A percentile compares a stretch with the other conserved stretches of the same genome.
Conservation (phyloP, 202 grass and related monocot species). For the Hordeum pubiflorum region DNA sequence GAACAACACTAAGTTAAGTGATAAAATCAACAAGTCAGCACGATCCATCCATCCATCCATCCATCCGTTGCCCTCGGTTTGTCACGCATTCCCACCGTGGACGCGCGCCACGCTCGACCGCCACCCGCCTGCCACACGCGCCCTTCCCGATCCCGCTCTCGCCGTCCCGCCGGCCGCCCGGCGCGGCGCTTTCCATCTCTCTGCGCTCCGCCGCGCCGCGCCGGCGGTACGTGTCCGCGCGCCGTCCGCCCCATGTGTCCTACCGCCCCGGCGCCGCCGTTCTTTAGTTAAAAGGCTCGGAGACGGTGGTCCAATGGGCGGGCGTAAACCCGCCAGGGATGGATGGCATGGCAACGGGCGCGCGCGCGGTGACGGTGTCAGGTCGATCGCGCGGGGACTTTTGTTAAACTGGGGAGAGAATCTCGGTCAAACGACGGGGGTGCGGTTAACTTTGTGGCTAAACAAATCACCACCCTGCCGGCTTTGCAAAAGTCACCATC, state of each 20-base stretch:
- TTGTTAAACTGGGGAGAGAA: constrained; percentile 29
- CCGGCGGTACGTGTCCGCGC: neutral
- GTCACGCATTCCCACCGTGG: neutral
- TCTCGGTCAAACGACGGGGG: constrained; percentile 44
- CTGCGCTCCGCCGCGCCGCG: no score
- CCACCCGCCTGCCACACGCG: neutral
- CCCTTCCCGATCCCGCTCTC: neutral
- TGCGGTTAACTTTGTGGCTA: constrained; percentile 24
- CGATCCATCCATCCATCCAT: neutral
- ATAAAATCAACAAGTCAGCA: neutral
- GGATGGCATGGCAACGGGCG: neutral
- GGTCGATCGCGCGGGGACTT: neutral
- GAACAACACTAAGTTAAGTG: neutral
- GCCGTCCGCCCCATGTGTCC: neutral
- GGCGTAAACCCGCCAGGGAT: no score
- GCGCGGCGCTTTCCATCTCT: neutral
- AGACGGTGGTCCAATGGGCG: neutral
- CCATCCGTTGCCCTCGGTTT: neutral
- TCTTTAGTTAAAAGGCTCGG: neutral
- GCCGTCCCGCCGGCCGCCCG: neutral
- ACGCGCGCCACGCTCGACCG: neutral
- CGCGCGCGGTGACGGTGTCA: neutral
- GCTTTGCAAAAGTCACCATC: constrained; percentile 16
- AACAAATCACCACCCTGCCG: neutral
- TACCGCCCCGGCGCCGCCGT: no score